A percentile compares a stretch with the other conserved stretches of the same genome.
Conservation (phyloP, 768 basidiomycete species). For the Heimioporus sp. region DNA sequence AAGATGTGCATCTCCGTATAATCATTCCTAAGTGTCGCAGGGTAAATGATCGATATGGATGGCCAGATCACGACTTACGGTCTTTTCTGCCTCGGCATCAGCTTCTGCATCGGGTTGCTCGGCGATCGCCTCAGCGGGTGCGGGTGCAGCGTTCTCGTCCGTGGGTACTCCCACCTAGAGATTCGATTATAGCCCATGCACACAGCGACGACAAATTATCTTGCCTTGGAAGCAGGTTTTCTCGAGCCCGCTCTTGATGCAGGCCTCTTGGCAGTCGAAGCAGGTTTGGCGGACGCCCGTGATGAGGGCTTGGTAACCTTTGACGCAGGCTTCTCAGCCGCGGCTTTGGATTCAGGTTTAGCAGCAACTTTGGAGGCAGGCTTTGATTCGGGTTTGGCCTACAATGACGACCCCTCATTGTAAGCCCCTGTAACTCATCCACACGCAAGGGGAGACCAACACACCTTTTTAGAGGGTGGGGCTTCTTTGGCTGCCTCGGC, state of each 20-base stretch:
- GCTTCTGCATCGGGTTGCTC: conserved; percentile 53
- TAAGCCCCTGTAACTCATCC: too few species aligned
- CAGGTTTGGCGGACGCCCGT: conserved; percentile 40
- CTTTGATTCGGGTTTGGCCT: conserved; percentile 46
- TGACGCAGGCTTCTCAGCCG: conserved; percentile 42
- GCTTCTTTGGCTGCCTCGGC: conserved; percentile 43
- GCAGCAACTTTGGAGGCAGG: conserved; percentile 22
- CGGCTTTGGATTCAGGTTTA: conserved; percentile 35
- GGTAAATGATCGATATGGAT: neutral
- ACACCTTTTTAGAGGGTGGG: conserved; percentile 67
- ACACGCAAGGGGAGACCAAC: conserved; percentile 8
- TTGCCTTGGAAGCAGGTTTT: conserved; percentile 65
- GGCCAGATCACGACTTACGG: conserved; percentile 12
- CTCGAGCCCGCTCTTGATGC: conserved; percentile 57
- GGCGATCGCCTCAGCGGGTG: conserved; percentile 46
- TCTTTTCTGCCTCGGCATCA: conserved; percentile 38
- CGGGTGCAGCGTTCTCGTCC: conserved; percentile 38
- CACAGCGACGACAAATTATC: conserved; percentile 1
- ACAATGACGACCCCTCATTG: neutral
- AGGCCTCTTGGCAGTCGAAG: conserved; percentile 50
- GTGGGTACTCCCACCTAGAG: conserved; percentile 34
- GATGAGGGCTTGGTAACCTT: conserved; percentile 40
- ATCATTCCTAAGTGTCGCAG: conserved; percentile 18
- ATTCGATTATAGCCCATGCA: neutral
- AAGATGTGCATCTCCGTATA: conserved; percentile 8